A percentile compares a stretch with the other conserved stretches of the same genome.
These are phyloP conservation scores for Boletales sp. DNA, from an alignment of 768 basidiomycete species.

Conservation along the genomic window DNA sequence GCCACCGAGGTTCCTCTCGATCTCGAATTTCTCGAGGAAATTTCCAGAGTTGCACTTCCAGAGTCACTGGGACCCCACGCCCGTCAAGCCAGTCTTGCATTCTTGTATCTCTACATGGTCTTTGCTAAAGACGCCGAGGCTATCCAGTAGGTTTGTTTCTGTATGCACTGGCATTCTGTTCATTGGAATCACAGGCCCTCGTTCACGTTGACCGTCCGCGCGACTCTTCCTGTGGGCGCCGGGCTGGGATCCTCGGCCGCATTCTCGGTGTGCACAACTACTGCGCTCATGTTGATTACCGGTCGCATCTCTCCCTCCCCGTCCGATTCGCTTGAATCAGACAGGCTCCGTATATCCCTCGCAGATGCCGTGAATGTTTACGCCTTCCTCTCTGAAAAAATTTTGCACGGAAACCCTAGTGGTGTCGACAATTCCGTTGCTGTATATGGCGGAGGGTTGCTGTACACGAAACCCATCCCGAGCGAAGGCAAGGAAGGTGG, in stretches of 20 bases:
- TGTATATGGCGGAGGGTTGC: constrained; percentile 88
- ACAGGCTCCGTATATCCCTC: constrained; percentile 56
- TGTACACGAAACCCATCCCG: constrained; percentile 72
- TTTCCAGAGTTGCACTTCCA: constrained; percentile 45
- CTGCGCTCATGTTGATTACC: constrained; percentile 74
- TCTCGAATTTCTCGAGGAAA: constrained; percentile 65
- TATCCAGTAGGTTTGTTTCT: constrained; percentile 49
- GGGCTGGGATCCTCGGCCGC: constrained; percentile 97
- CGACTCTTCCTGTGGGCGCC: constrained; percentile 90
- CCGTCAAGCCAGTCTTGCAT: constrained; percentile 59
- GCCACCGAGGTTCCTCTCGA: constrained; percentile 49
- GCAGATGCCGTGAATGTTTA: constrained; percentile 87
- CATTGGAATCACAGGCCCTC: constrained; percentile 49
- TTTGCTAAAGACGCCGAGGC: constrained; percentile 44
- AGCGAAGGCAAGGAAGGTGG: constrained; percentile 64
- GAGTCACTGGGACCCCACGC: constrained; percentile 32
- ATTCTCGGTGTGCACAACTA: constrained; percentile 84
- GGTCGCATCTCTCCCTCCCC: constrained; percentile 55
- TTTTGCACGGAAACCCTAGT: constrained; percentile 94
- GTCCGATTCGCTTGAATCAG: constrained; percentile 27
- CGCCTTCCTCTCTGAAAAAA: constrained; percentile 94
- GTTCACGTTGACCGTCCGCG: constrained; percentile 78
- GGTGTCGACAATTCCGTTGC: constrained; percentile 96
- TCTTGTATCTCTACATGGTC: constrained; percentile 92
- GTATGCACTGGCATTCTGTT: constrained; percentile 12